These are phyloP conservation scores for Camellia lanceoleosa DNA, from an alignment of 148 eudicot genomes.

Conservation along the genomic window DNA sequence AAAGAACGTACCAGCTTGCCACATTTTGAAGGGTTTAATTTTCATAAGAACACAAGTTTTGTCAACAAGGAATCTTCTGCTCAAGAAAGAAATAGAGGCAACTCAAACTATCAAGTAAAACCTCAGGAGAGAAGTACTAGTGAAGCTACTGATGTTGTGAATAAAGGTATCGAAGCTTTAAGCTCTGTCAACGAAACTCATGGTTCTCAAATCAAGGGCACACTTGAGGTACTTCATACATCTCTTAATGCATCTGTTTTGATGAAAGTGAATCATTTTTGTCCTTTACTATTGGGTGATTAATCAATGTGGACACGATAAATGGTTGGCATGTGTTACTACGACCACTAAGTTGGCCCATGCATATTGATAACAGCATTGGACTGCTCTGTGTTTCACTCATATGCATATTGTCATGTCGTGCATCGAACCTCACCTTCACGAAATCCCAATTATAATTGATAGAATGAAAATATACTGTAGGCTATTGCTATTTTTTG, in stretches of 20 bases:
- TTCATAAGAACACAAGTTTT: slow-evolving; percentile 10
- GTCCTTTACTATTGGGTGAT: background rate
- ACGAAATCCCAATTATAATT: no score
- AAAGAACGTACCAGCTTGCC: slow-evolving; percentile 20
- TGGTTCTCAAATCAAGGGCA: slow-evolving; percentile 25
- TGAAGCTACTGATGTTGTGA: slow-evolving; percentile 27
- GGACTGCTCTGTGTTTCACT: background rate
- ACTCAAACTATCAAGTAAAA: slow-evolving; percentile 20
- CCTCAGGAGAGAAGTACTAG: slow-evolving; percentile 25
- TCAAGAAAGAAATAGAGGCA: slow-evolving; percentile 26
- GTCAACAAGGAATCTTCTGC: slow-evolving; percentile 6
- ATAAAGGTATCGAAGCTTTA: slow-evolving; percentile 38
- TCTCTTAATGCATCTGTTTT: background rate
- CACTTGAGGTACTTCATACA: slow-evolving; percentile 39
- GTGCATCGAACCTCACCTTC: no score
- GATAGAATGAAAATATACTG: no score
- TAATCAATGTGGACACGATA: background rate
- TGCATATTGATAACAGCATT: background rate
- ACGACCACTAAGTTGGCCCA: background rate
- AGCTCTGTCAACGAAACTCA: slow-evolving; percentile 21
- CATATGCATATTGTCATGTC: background rate
- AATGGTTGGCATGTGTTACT: background rate
- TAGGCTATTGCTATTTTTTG: background rate
- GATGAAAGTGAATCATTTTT: background rate
- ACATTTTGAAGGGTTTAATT: slow-evolving; percentile 22